Percentiles rank a stretch among this genome's conserved stretches.
Evolutionary conservation across 164 flowering plant species (phyloP).

Genomic region (Paratinospora sagittata): DNA sequence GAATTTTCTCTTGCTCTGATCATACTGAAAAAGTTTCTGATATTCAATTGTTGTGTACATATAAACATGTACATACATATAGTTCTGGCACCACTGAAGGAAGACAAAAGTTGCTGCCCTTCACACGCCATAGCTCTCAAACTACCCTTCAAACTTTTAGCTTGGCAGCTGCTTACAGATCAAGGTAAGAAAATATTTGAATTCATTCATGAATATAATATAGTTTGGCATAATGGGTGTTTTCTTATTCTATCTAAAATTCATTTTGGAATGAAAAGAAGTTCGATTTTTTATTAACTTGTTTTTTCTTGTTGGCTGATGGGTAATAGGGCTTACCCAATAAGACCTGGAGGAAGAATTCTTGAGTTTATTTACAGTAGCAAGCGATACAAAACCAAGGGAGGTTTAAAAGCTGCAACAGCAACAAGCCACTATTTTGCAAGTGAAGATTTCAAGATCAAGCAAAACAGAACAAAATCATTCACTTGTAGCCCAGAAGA

Average conservation of each 20-base stretch:
- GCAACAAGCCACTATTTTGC: slow-evolving; percentile 81
- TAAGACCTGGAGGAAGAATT: slow-evolving; percentile 56
- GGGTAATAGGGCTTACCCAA: slow-evolving; percentile 50
- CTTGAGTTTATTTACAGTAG: slow-evolving; percentile 86
- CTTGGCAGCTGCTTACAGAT: slow-evolving; percentile 77
- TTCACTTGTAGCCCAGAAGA: slow-evolving; percentile 81
- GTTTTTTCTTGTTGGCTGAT: background rate
- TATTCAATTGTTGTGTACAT: no score
- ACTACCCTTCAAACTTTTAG: slow-evolving; percentile 72
- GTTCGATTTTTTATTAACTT: background rate
- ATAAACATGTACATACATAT: background rate
- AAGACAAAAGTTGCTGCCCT: slow-evolving; percentile 74
- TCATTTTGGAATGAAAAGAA: no score
- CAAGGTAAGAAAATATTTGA: slow-evolving; percentile 39
- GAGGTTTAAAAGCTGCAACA: slow-evolving; percentile 67
- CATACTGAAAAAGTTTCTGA: no score
- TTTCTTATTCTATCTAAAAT: no score
- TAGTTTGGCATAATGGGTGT: no score
- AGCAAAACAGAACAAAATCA: slow-evolving; percentile 56
- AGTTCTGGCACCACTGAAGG: slow-evolving; percentile 98
- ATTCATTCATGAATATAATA: no score
- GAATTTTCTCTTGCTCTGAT: no score
- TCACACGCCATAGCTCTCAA: slow-evolving; percentile 63
- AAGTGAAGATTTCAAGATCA: slow-evolving; percentile 69
- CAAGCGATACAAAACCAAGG: slow-evolving; percentile 57